These are phyloP conservation scores for Diversispora eburnea DNA, from an alignment of 192 early-diverging fungal species.

Conservation along the genomic window DNA sequence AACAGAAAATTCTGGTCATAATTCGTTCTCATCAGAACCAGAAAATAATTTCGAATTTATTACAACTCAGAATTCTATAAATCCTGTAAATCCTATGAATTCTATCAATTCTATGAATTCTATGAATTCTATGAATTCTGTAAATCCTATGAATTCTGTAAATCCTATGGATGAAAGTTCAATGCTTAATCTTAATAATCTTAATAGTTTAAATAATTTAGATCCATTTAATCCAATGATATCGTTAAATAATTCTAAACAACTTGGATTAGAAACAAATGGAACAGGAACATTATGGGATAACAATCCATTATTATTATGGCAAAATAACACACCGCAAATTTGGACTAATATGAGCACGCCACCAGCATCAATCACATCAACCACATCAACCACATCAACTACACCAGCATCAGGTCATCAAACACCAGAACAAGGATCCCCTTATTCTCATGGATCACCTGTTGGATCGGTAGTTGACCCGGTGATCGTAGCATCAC, in stretches of 20 bases:
- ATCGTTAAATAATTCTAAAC: neutral
- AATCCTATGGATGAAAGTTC: neutral
- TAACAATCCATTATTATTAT: conserved; percentile 9
- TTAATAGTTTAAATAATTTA: neutral
- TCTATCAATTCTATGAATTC: too few species aligned
- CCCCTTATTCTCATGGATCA: neutral
- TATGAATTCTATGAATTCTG: too few species aligned
- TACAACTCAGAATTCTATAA: neutral
- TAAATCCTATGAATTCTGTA: neutral
- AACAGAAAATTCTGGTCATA: neutral
- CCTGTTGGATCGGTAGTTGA: neutral
- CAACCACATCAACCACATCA: neutral
- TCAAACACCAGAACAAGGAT: conserved; percentile 11
- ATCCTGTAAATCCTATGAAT: neutral
- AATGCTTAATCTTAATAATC: neutral
- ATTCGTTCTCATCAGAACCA: neutral
- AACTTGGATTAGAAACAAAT: neutral
- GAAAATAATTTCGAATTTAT: neutral
- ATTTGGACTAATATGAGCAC: conserved; percentile 9
- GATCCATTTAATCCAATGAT: conserved; percentile 4
- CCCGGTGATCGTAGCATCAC: neutral
- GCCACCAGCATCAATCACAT: neutral
- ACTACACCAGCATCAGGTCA: neutral
- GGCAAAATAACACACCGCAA: too few species aligned
- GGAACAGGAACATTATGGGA: conserved; percentile 12